A percentile compares a stretch with the other conserved stretches of the same genome.
phyloP scores from a whole-genome alignment of 2,329 filamentous ascomycete genomes.

The Verticillium alfalfae region DNA sequence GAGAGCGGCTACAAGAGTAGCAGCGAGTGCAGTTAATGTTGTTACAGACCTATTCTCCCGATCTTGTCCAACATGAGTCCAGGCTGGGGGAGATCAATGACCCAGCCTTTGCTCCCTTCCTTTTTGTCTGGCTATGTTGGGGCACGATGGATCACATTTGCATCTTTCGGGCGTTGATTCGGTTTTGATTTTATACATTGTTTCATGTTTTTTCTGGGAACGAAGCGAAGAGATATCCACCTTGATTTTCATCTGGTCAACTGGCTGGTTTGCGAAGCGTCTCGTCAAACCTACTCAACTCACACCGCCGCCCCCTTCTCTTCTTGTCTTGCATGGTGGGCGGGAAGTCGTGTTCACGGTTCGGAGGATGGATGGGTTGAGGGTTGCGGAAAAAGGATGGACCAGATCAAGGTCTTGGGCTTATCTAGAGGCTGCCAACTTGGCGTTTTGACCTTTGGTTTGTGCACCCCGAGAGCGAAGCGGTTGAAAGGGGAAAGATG shows the following conservation, averaged over 20 bases:
- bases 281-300: neutral
- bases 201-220: neutral
- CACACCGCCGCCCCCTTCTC: too few relatives aligned
- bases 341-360: too few relatives aligned
- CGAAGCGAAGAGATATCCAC: neutral
- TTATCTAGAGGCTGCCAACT: neutral
- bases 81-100: too few relatives aligned
- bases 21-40: slow-evolving; percentile 18
- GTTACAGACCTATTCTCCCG: neutral
- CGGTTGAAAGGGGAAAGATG: neutral
- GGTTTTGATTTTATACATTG: neutral
- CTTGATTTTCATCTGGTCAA: neutral
- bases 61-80: too few relatives aligned
- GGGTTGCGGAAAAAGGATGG: neutral
- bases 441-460: too few relatives aligned
- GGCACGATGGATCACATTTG: neutral
- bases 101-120: neutral
- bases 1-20: slow-evolving; percentile 32
- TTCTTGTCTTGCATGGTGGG: neutral
- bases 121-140: neutral
- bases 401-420: too few relatives aligned
- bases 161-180: neutral
- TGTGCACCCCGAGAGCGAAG: neutral
- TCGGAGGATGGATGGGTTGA: too few relatives aligned
- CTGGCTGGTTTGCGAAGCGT: neutral